Evolutionary conservation across 148 eudicot species (phyloP), one percentile per base, ranked within the genome.

Genomic region (Limonium bicolor): DNA sequence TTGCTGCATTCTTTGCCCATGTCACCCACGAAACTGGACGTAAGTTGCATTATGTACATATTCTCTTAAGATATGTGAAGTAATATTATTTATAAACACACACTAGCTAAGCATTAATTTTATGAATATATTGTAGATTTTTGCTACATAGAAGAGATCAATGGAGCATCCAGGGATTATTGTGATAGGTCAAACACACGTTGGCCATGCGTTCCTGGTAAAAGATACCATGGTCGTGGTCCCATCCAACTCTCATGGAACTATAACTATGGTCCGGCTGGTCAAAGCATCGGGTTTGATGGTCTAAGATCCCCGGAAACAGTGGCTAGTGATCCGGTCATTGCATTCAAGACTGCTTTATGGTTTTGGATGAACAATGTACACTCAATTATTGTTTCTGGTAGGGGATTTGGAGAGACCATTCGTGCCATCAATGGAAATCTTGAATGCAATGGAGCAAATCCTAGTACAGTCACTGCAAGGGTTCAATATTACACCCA

Each of bases 301-400:
- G 76, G 76, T 0, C 49, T 65, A n/a, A 70, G 65, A 21, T 25
- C 56, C 39, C 75, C 75, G 0, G 67, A 65, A 15, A 56, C 60
- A 0, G 71, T 70, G 15, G 67, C 71, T 0, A 45, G 34, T 6
- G 48, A 70, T 20, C 54, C 67, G 0, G 41, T 53, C 14, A 26
- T 61, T 10, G 27, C 71, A 13, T 70, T 70, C 59, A 54, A 38
- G 41, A 50, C 73, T 2, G 73, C 61, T 20, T 62, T 70, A 20
- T 70, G 70, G 75, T 70, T 51, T 20, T 70, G 76, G 76, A 70
- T 65, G 76, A 58, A 43, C 31, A 61, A 70, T 25, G 64, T 61
- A 14, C 76, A 65, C 47, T 36, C 60, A 12, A 7, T 49, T 17
- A 27, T 65, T 4, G 21, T 45, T 19, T 50, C 64, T 0, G 48